Percentiles rank a stretch among this genome's conserved stretches.
Conservation (phyloP, 257 asterid genomes). For the Ilex asprella region DNA sequence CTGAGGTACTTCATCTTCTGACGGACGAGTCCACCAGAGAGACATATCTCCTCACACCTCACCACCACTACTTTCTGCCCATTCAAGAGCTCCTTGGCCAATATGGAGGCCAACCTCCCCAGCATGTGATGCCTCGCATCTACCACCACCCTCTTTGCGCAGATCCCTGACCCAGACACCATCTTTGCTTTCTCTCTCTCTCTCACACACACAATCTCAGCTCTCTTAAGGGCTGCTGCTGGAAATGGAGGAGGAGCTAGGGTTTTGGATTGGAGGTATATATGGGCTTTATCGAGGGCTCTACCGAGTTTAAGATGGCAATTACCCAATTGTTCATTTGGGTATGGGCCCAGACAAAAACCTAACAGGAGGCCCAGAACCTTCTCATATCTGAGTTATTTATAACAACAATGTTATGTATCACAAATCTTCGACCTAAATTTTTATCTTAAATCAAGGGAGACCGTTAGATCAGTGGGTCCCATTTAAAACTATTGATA, state of each 20-base stretch:
- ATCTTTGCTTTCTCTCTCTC: conserved; percentile 8
- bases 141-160: conserved; percentile 36
- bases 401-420: no score
- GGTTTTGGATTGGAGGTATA: background rate
- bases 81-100: conserved; percentile 38
- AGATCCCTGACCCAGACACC: conserved; percentile 47
- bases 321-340: no score
- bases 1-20: conserved; percentile 46
- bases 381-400: no score
- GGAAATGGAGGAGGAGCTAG: background rate
- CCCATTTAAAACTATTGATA: no score
- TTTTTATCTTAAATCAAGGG: no score
- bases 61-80: conserved; percentile 43
- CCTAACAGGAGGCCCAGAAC: no score
- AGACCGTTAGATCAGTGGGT: no score
- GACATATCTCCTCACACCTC: conserved; percentile 44
- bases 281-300: no score
- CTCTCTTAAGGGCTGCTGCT: background rate
- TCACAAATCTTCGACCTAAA: no score
- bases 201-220: background rate
- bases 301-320: no score
- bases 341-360: no score
- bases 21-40: conserved; percentile 45
- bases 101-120: conserved; percentile 36
- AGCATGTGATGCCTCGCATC: conserved; percentile 51